These are phyloP conservation scores for Clathrus columnatus DNA, from an alignment of 768 basidiomycete species.

Conservation along the genomic window DNA sequence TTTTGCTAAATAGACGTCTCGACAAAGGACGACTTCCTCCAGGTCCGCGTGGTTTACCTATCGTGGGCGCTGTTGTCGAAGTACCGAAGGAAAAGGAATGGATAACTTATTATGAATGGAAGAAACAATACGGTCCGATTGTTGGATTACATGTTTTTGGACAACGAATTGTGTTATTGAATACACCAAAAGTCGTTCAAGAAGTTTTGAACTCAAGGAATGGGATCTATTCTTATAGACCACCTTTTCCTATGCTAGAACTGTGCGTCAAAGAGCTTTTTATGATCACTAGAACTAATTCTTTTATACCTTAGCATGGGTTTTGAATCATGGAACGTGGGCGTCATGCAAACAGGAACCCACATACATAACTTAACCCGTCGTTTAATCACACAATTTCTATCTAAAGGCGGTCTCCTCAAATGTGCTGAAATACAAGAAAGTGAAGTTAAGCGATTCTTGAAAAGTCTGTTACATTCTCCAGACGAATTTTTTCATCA, in stretches of 20 bases:
- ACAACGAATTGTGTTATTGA: slow-evolving; percentile 25
- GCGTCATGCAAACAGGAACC: slow-evolving; percentile 51
- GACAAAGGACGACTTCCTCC: slow-evolving; percentile 46
- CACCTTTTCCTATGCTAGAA: slow-evolving; percentile 28
- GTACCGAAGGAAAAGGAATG: slow-evolving; percentile 55
- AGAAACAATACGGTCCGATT: slow-evolving; percentile 49
- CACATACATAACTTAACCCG: too few species aligned
- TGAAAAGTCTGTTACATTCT: too few species aligned
- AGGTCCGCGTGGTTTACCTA: slow-evolving; percentile 56
- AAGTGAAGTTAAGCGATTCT: too few species aligned
- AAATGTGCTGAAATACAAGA: too few species aligned
- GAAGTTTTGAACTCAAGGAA: slow-evolving; percentile 63
- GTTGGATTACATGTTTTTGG: slow-evolving; percentile 22
- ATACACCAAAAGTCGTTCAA: slow-evolving; percentile 24
- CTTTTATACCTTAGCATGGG: slow-evolving; percentile 60
- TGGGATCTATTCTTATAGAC: slow-evolving; percentile 58
- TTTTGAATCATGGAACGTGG: slow-evolving; percentile 54
- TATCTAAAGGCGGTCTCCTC: too few species aligned
- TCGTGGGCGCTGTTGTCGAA: slow-evolving; percentile 57
- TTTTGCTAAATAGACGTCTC: too few species aligned
- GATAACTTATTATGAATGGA: slow-evolving; percentile 55
- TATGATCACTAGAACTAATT: neutral
- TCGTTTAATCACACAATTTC: too few species aligned
- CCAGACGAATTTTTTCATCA: too few species aligned
- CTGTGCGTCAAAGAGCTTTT: slow-evolving; percentile 15